Conservation (phyloP, 108 stramenopile genomes). For the Aureococcus anophagefferens region DNA sequence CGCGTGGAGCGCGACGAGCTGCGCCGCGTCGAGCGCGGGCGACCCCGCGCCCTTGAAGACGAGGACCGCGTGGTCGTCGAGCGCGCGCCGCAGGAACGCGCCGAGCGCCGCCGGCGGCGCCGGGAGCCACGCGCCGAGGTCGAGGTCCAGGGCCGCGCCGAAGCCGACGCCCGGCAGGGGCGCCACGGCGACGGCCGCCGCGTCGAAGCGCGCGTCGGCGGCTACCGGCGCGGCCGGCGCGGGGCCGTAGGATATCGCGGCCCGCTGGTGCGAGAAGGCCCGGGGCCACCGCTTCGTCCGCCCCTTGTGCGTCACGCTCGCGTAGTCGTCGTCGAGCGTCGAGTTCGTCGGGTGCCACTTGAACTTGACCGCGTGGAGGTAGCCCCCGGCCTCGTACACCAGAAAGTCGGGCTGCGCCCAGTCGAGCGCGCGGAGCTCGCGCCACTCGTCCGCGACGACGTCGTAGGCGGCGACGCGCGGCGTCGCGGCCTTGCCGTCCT, state of each 20-base stretch:
- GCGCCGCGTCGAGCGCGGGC: neutral
- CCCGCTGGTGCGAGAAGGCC: no score
- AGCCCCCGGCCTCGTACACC: neutral
- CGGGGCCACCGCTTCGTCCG: no score
- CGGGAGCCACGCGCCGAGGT: neutral
- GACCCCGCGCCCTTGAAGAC: neutral
- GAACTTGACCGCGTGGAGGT: neutral
- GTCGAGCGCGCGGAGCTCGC: neutral
- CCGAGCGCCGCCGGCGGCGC: neutral
- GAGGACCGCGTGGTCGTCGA: neutral
- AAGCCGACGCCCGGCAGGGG: no score
- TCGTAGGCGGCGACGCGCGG: neutral
- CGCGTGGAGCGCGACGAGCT: neutral
- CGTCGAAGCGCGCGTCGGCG: no score
- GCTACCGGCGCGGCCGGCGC: no score
- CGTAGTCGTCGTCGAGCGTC: neutral
- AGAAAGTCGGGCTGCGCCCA: neutral
- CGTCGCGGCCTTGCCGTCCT: neutral
- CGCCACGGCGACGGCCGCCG: no score
- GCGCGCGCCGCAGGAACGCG: neutral
- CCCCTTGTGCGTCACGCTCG: neutral
- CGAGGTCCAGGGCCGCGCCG: no score
- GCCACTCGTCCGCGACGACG: neutral
- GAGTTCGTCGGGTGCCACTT: neutral
- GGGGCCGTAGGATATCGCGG: no score